Conservation (phyloP, 2,329 filamentous ascomycete genomes). For the Stagonosporopsis rhizophila region DNA sequence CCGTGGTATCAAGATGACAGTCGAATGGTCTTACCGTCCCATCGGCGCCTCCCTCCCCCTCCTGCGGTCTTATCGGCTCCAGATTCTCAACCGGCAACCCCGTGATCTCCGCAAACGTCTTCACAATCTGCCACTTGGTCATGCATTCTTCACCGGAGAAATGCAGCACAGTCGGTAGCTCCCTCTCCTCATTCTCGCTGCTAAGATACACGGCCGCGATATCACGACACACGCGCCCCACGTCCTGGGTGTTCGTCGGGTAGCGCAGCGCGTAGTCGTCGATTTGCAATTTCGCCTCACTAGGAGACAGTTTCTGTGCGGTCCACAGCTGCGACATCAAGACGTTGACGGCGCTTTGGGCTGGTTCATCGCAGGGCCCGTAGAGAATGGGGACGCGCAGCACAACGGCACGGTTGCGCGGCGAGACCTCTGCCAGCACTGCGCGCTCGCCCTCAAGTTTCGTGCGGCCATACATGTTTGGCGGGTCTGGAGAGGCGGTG, state of each 20-base stretch:
- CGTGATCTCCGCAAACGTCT: conserved; percentile 79
- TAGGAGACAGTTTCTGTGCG: conserved; percentile 63
- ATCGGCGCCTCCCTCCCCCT: conserved; percentile 66
- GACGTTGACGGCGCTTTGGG: conserved; percentile 83
- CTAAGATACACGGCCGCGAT: conserved; percentile 70
- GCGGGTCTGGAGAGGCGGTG: conserved; percentile 68
- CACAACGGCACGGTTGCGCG: conserved; percentile 59
- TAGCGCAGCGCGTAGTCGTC: conserved; percentile 86
- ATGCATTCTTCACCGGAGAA: conserved; percentile 80
- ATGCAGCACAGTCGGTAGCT: conserved; percentile 75
- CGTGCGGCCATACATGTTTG: conserved; percentile 81
- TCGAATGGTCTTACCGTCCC: conserved; percentile 83
- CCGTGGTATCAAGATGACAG: conserved; percentile 82
- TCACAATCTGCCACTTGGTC: conserved; percentile 90
- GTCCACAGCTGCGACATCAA: conserved; percentile 80
- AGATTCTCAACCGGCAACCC: conserved; percentile 74
- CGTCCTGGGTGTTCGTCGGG: conserved; percentile 88
- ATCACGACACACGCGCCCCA: conserved; percentile 79
- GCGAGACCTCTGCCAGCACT: conserved; percentile 66
- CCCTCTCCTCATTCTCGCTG: conserved; percentile 42
- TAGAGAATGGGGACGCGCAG: conserved; percentile 86
- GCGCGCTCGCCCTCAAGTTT: conserved; percentile 75
- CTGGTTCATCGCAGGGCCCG: conserved; percentile 69
- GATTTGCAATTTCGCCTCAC: conserved; percentile 66
- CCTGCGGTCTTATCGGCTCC: conserved; percentile 62